Evolutionary conservation across 768 basidiomycete species (phyloP).

Genomic region (Boletales sp.): DNA sequence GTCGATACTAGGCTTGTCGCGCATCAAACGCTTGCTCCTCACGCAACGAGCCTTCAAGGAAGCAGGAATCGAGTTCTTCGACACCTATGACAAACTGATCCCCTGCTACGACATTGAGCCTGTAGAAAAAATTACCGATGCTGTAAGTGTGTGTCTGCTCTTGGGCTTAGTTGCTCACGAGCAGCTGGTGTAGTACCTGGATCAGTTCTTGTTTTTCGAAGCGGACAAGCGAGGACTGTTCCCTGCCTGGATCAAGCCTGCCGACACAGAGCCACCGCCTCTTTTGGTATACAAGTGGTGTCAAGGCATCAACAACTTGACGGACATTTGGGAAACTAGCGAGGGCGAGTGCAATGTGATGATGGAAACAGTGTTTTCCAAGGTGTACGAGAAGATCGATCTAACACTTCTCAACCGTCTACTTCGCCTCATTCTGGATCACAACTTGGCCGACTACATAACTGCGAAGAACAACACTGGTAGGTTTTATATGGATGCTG

Average conservation of each 20-base stretch:
- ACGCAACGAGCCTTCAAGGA: conserved; percentile 99
- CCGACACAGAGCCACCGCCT: conserved; percentile 95
- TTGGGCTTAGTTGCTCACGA: conserved; percentile 5
- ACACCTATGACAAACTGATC: conserved; percentile 97
- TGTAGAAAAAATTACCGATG: conserved; percentile 99
- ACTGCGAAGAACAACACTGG: conserved; percentile 98
- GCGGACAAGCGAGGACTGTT: conserved; percentile 97
- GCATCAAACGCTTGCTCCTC: conserved; percentile 94
- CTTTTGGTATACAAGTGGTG: conserved; percentile 99
- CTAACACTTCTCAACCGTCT: conserved; percentile 93
- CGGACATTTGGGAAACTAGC: conserved; percentile 96
- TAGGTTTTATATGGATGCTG: conserved; percentile 20
- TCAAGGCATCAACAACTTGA: conserved; percentile 98
- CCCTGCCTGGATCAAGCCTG: conserved; percentile 99
- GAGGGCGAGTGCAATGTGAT: conserved; percentile 98
- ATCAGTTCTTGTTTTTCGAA: conserved; percentile 98
- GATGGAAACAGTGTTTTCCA: conserved; percentile 97
- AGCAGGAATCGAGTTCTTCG: conserved; percentile 94
- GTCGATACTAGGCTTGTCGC: conserved; percentile 62
- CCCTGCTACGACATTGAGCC: conserved; percentile 99
- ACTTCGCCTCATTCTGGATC: conserved; percentile 93
- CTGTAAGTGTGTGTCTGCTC: conserved; percentile 45
- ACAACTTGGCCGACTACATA: conserved; percentile 98
- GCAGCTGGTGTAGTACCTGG: conserved; percentile 62
- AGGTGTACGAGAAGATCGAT: conserved; percentile 99